A percentile compares a stretch with the other conserved stretches of the same genome.
These are phyloP conservation scores for Neonectria ditissima DNA, from an alignment of 2,329 filamentous ascomycete genomes.

Conservation along the genomic window DNA sequence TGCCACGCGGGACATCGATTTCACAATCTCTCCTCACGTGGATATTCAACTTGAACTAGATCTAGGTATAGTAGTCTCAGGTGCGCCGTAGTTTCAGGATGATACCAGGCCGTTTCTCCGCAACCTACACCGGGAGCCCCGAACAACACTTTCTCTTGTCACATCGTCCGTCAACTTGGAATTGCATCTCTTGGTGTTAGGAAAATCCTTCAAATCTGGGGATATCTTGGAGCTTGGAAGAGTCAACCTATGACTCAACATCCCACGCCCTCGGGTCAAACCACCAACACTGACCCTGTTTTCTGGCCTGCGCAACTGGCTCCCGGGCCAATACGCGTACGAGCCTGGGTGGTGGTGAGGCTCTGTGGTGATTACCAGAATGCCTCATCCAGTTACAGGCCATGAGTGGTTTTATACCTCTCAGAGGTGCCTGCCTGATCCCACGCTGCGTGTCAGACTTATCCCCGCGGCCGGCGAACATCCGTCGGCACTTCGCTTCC, in stretches of 20 bases:
- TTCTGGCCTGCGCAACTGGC: slow-evolving; percentile 1
- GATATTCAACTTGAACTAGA: background rate
- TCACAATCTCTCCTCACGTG: background rate
- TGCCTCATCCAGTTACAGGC: slow-evolving; percentile 3
- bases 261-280: slow-evolving; percentile 6
- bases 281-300: slow-evolving; percentile 1
- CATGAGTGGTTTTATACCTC: background rate
- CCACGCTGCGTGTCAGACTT: slow-evolving; percentile 29
- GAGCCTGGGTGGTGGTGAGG: slow-evolving; percentile 15
- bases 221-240: slow-evolving; percentile 1
- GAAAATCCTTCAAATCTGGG: background rate
- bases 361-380: slow-evolving; percentile 10
- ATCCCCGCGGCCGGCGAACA: slow-evolving; percentile 6
- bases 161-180: background rate
- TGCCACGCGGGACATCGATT: background rate
- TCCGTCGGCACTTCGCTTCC: background rate
- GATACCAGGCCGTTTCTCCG: background rate
- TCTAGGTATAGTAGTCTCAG: background rate
- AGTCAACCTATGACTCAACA: slow-evolving; percentile 18
- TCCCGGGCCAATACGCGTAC: slow-evolving; percentile 4
- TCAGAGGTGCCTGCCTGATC: slow-evolving; percentile 25
- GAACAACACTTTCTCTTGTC: background rate
- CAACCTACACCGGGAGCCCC: background rate
- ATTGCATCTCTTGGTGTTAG: background rate
- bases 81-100: background rate